Evolutionary conservation across 2,329 filamentous ascomycete genomes (phyloP), one percentile per base, ranked within the genome.

Genomic region (Neopestalotiopsis clavispora): DNA sequence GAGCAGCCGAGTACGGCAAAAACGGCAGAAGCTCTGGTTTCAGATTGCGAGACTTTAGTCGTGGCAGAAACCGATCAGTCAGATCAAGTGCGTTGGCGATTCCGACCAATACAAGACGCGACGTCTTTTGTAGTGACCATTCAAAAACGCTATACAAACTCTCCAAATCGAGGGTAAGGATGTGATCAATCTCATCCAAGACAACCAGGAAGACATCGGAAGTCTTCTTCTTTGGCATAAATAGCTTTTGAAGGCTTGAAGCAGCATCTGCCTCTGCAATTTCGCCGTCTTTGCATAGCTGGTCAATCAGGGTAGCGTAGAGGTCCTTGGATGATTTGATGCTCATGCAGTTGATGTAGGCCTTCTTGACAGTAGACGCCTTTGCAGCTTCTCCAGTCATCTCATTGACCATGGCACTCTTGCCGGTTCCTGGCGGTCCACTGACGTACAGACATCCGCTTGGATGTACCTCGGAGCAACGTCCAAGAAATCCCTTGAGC

Each of bases 11-110:
- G 81, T 99, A 99, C 1, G 96, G 96, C 72, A 98, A 87, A 78
- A 99, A 98, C 0, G 95, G 93, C 1, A 99, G 88, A 2, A 98
- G 87, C 62, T 93, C 90, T 2, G 96, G 96, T 82, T 95, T 97
- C 71, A 99, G 84, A 75, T 97, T 97, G 75, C 94, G 93, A 23
- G 94, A 91, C 83, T 98, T 98, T 71, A 99, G 88, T 65, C 95
- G 92, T 64, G 96, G 96, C 23, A 99, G 86, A 74, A 98, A 97
- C 10, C 96, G 93, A 78, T 98, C 96, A 0, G 96, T 99, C 68
- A 99, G 85, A 78, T 99, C 96, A 67, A 99, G 86, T 4, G 96
- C 96, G 76, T 99, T 99, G 74, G 96, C 96, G 76, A 99, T 97
- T 62, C 96, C 96, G 64, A 99, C 89, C 20, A 99, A 85, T 45